Conservation (phyloP, 2,329 filamentous ascomycete species). For the Aotearoamyces nothofagi region DNA sequence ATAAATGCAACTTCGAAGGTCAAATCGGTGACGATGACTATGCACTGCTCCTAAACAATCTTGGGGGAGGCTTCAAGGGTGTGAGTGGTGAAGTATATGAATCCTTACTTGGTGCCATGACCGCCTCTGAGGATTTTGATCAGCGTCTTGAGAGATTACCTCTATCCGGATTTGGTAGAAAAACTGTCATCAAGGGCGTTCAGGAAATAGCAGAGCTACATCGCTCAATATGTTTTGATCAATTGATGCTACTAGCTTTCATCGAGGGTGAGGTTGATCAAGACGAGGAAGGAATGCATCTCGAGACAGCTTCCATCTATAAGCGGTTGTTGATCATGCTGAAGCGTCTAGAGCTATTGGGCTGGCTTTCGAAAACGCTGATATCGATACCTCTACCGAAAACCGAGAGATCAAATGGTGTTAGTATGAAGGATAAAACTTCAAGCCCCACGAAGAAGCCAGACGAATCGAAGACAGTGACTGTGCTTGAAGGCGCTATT, state of each 20-base stretch:
- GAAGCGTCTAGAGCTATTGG: constrained; percentile 56
- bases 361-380: constrained; percentile 49
- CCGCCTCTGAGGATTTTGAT: constrained; percentile 21
- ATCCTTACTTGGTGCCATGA: constrained; percentile 32
- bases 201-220: constrained; percentile 65
- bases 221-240: constrained; percentile 62
- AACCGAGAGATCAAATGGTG: constrained; percentile 22
- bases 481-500: constrained; percentile 42
- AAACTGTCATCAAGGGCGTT: constrained; percentile 57
- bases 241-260: constrained; percentile 71
- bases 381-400: constrained; percentile 33
- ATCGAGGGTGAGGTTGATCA: constrained; percentile 72
- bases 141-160: constrained; percentile 19
- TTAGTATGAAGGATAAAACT: constrained; percentile 9
- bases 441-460: constrained; percentile 24
- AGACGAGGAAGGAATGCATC: constrained; percentile 48
- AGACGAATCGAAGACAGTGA: constrained; percentile 35
- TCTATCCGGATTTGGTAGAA: constrained; percentile 63
- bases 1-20: constrained; percentile 62
- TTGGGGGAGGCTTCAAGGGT: constrained; percentile 50
- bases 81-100: constrained; percentile 40
- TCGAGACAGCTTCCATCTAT: constrained; percentile 61
- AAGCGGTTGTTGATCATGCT: constrained; percentile 55
- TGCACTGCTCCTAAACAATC: constrained; percentile 47
- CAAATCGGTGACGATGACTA: constrained; percentile 75